These are phyloP conservation scores for Huntiella abstrusa DNA, from an alignment of 2,329 filamentous ascomycete species.

Conservation along the genomic window DNA sequence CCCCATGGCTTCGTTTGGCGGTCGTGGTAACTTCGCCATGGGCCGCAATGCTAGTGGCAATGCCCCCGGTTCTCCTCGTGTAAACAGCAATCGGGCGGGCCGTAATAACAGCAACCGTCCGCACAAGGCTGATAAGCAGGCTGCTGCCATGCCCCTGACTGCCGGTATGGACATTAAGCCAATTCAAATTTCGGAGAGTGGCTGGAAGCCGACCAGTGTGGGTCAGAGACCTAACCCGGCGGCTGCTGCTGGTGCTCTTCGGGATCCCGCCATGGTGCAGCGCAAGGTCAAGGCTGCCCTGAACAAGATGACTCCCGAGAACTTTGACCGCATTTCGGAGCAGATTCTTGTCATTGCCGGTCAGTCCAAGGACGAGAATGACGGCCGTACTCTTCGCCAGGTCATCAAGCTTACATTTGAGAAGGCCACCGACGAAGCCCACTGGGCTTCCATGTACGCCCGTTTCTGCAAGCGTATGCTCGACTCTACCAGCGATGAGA, in stretches of 20 bases:
- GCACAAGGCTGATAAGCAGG: conserved; percentile 48
- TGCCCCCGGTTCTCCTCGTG: conserved; percentile 53
- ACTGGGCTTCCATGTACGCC: conserved; percentile 98
- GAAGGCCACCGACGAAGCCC: conserved; percentile 94
- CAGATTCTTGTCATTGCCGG: conserved; percentile 84
- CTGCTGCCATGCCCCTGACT: conserved; percentile 84
- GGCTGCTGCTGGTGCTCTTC: conserved; percentile 30
- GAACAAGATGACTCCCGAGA: conserved; percentile 99
- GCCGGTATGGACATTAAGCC: conserved; percentile 65
- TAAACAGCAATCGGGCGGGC: conserved; percentile 37
- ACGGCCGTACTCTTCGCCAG: conserved; percentile 86
- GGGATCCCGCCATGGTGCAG: conserved; percentile 87
- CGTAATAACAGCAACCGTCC: conserved; percentile 39
- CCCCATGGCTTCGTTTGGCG: conserved; percentile 7
- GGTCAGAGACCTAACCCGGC: conserved; percentile 18
- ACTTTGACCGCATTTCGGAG: conserved; percentile 87
- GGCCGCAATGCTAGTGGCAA: conserved; percentile 29
- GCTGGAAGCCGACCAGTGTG: conserved; percentile 78
- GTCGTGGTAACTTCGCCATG: conserved; percentile 36
- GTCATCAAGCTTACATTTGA: conserved; percentile 98
- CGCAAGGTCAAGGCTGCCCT: conserved; percentile 95
- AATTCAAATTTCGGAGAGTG: conserved; percentile 49
- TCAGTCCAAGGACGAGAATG: conserved; percentile 87
- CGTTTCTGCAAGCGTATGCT: conserved; percentile 97
- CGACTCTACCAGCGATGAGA: conserved; percentile 82